Evolutionary conservation across 2,329 filamentous ascomycete genomes (phyloP).

Genomic region (Penicillium capsulatum): DNA sequence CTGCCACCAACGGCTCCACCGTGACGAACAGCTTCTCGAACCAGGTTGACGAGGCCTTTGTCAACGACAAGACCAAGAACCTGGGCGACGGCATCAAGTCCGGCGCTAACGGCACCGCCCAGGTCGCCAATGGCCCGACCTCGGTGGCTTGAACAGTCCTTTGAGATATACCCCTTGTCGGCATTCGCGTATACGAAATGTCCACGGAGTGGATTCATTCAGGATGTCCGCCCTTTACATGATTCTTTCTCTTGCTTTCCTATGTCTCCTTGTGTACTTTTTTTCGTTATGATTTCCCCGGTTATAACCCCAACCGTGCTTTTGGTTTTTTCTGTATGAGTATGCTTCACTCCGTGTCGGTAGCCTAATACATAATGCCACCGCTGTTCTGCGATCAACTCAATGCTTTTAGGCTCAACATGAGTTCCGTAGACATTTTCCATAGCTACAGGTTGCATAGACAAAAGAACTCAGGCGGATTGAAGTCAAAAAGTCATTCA

Average conservation of each 20-base stretch:
- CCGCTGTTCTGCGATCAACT: constrained; percentile 11
- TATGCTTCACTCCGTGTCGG: constrained; percentile 14
- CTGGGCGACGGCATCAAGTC: constrained; percentile 8
- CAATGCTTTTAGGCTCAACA: no score
- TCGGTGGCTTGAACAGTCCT: constrained; percentile 1
- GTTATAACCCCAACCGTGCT: constrained; percentile 12
- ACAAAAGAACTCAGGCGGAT: no score
- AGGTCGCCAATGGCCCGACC: constrained; percentile 8
- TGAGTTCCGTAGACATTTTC: no score
- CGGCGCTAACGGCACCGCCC: constrained; percentile 6
- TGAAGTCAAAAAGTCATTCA: constrained; percentile 25
- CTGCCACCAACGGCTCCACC: constrained; percentile 3
- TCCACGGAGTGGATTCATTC: neutral
- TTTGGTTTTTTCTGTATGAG: constrained; percentile 16
- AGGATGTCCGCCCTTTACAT: neutral
- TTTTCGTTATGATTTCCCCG: constrained; percentile 25
- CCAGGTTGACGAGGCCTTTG: constrained; percentile 33
- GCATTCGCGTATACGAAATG: constrained; percentile 4
- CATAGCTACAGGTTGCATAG: no score
- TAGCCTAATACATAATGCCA: constrained; percentile 25
- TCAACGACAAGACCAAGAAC: constrained; percentile 18
- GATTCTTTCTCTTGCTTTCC: constrained; percentile 4
- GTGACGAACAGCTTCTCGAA: constrained; percentile 26
- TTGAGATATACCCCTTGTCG: constrained; percentile 3
- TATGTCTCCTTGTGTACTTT: constrained; percentile 3